Percentiles rank a stretch among this genome's conserved stretches.
Evolutionary conservation across 306 rosid genomes (phyloP).

Genomic region (Biancaea sappan): DNA sequence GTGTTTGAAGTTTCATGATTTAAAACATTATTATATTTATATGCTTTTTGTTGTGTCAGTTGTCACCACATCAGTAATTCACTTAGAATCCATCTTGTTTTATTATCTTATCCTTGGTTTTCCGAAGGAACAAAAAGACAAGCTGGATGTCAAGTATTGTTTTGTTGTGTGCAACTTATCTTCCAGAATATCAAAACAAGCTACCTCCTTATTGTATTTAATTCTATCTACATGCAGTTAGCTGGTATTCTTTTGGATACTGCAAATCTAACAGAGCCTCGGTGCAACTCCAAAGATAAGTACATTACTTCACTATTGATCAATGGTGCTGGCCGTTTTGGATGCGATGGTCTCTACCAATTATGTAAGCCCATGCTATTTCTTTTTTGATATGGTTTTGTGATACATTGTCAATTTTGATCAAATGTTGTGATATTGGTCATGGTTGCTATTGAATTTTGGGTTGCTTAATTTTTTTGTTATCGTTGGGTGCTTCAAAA

Average conservation of each 20-base stretch:
- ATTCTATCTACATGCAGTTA: constrained; percentile 50
- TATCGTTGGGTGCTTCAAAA: constrained; percentile 1
- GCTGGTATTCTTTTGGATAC: constrained; percentile 81
- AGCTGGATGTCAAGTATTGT: neutral
- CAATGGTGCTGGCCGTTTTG: constrained; percentile 86
- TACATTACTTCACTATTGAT: constrained; percentile 78
- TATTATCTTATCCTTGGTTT: neutral
- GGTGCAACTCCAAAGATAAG: constrained; percentile 71
- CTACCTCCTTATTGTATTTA: neutral
- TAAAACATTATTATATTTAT: no score
- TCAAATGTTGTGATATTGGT: neutral
- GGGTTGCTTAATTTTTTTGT: neutral
- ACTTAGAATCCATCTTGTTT: neutral
- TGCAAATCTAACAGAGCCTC: constrained; percentile 53
- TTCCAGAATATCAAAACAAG: neutral
- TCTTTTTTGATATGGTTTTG: constrained; percentile 9
- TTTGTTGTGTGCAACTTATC: neutral
- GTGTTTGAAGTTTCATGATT: no score
- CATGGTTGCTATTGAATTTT: neutral
- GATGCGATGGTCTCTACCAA: constrained; percentile 77
- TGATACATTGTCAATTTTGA: constrained; percentile 1
- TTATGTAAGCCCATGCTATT: constrained; percentile 52
- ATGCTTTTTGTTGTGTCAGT: no score
- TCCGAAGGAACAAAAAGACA: neutral
- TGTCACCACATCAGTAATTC: no score